Evolutionary conservation across 768 basidiomycete species (phyloP).

Genomic region (Russula brevipes): DNA sequence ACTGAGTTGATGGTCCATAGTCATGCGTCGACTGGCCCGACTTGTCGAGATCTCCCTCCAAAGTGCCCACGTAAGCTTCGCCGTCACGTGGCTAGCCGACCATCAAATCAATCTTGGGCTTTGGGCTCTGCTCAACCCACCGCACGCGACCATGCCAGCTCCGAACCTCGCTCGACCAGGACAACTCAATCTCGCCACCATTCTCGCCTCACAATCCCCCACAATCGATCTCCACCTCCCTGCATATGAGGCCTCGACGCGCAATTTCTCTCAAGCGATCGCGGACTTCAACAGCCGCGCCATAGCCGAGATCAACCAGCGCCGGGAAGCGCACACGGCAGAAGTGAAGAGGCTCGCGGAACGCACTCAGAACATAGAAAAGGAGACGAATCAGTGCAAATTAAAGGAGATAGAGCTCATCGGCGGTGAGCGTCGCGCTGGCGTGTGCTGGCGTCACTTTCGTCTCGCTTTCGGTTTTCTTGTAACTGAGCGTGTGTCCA

Average conservation of each 20-base stretch:
- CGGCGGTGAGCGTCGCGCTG: slow-evolving; percentile 43
- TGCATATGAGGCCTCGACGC: slow-evolving; percentile 59
- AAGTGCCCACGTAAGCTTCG: neutral
- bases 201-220: slow-evolving; percentile 50
- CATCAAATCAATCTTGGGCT: neutral
- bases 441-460: neutral
- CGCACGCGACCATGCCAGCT: neutral
- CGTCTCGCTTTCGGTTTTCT: neutral
- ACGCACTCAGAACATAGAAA: slow-evolving; percentile 55
- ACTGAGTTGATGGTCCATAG: slow-evolving; percentile 52
- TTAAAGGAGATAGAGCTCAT: slow-evolving; percentile 74
- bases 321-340: slow-evolving; percentile 53
- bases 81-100: slow-evolving; percentile 9
- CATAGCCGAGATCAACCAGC: slow-evolving; percentile 61
- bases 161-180: neutral
- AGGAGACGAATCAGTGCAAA: slow-evolving; percentile 71
- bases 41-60: neutral
- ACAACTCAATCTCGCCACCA: slow-evolving; percentile 53
- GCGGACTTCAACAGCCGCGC: slow-evolving; percentile 67
- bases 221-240: slow-evolving; percentile 59
- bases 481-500: neutral
- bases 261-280: slow-evolving; percentile 69
- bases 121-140: no score
- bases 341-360: slow-evolving; percentile 63
- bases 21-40: neutral